Evolutionary conservation across 2,329 filamentous ascomycete genomes (phyloP), one percentile per base, ranked within the genome.

Genomic region (Coleophoma cylindrospora): DNA sequence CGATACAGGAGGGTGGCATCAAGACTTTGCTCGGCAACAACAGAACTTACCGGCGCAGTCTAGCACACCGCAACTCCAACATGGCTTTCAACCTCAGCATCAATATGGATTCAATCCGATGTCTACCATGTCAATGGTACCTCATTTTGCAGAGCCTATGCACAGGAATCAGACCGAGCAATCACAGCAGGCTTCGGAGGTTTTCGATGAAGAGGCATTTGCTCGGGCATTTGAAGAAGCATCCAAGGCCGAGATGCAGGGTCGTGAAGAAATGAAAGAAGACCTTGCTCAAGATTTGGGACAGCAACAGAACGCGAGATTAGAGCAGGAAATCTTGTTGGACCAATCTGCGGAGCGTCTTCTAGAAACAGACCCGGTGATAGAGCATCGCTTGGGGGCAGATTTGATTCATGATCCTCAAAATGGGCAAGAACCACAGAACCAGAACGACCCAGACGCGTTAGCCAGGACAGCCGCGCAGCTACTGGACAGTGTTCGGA

Each of bases 391-490:
- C 4, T 59, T 69, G 12, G 66, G 65, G 14, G 61, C 65, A 41
- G 67, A 70, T 49, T 57, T 56, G 4, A 64, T 68, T 41, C 54
- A 61, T 13, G 50, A 59, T 15, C 51, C 57, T 46, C 37, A 47
- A 54, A 36, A 61, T 61, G 32, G 63, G 67, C 17, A 64, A 66
- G 40, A 64, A 63, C 40, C 60, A 50, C 50, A 64, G 57, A 52
- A 65, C 36, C 61, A 67, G 55, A 57, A 63, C 33, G 54, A 61
- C 43, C 55, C 59, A 21, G 81, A 89, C 55, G 87, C 87, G 41
- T 76, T 94, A 27, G 84, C 87, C 17, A 74, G 75, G 38, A 91
- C 87, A 1, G 89, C 89, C 5, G 83, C 80, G 14, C 75, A 85
- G 51, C 74, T 95, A 4, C 73, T 94, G 5, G 75, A 85, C 48